Evolutionary conservation across 2,329 filamentous ascomycete species (phyloP).

Genomic region (Seiridium cupressi): DNA sequence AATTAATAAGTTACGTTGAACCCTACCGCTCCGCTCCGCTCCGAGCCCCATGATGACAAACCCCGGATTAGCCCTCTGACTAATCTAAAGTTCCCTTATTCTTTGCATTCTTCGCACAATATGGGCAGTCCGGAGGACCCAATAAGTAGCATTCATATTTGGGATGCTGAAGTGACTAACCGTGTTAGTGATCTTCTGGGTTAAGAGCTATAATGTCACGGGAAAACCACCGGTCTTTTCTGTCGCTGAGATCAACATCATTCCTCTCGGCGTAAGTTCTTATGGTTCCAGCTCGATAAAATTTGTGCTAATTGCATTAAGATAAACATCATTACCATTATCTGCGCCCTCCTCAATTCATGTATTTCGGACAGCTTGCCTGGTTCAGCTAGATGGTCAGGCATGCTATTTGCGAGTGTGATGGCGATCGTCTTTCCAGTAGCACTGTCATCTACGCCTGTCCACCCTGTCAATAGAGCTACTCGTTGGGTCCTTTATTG

Average conservation of each 20-base stretch:
- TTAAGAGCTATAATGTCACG: constrained; percentile 2
- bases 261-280: not conserved
- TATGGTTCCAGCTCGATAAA: not conserved
- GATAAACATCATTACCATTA: not conserved
- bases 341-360: not conserved
- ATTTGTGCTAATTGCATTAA: not conserved
- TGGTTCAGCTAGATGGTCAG: not conserved
- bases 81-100: not conserved
- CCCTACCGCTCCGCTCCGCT: too few relatives aligned
- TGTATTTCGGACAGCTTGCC: constrained; percentile 2
- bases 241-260: not conserved
- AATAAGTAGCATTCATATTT: not conserved
- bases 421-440: not conserved
- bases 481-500: constrained; percentile 1
- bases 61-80: not conserved
- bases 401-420: not conserved
- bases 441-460: not conserved
- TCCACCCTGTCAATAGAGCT: not conserved
- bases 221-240: not conserved
- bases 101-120: not conserved
- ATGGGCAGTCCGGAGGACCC: not conserved
- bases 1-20: too few relatives aligned
- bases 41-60: too few relatives aligned
- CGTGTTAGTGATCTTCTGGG: constrained; percentile 1
- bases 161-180: not conserved